A percentile compares a stretch with the other conserved stretches of the same genome.
These are phyloP conservation scores for Raphanus hybrid DNA, from an alignment of 441 rosid genomes.

Conservation along the genomic window DNA sequence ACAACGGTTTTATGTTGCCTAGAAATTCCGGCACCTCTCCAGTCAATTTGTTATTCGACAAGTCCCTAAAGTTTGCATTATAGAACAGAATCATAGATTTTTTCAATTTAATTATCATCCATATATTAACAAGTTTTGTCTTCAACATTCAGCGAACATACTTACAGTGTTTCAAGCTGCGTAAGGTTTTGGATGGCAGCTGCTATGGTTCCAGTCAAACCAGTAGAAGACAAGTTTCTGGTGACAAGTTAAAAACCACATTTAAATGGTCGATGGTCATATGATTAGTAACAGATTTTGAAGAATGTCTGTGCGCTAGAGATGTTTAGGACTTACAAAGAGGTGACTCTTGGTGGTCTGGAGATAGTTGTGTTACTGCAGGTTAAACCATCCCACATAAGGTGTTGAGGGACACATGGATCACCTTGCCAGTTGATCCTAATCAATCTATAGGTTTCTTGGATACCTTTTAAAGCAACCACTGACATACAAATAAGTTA, in stretches of 20 bases:
- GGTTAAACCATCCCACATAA: conserved; percentile 2
- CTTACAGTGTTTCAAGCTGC: conserved; percentile 11
- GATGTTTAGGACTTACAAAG: conserved; percentile 12
- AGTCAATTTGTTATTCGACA: conserved; percentile 4
- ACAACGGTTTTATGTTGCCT: conserved; percentile 1
- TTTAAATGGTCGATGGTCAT: background rate
- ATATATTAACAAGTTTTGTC: background rate
- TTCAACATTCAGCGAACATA: background rate
- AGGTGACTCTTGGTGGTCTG: background rate
- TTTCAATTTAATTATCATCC: background rate
- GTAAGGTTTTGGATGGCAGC: conserved; percentile 16
- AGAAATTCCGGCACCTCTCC: conserved; percentile 26
- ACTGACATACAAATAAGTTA: conserved; percentile 4
- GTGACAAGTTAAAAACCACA: background rate
- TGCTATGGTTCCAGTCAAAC: conserved; percentile 22
- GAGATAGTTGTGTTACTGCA: background rate
- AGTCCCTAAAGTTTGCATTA: background rate
- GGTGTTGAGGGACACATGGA: conserved; percentile 25
- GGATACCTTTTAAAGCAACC: background rate
- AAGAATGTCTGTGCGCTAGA: background rate
- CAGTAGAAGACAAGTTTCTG: conserved; percentile 28
- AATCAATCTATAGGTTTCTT: background rate
- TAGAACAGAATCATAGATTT: background rate
- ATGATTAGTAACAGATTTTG: background rate
- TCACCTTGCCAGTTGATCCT: conserved; percentile 29